Evolutionary conservation across 129 eudicot genomes (phyloP), one percentile per base, ranked within the genome.

Genomic region (Tagetes patula): DNA sequence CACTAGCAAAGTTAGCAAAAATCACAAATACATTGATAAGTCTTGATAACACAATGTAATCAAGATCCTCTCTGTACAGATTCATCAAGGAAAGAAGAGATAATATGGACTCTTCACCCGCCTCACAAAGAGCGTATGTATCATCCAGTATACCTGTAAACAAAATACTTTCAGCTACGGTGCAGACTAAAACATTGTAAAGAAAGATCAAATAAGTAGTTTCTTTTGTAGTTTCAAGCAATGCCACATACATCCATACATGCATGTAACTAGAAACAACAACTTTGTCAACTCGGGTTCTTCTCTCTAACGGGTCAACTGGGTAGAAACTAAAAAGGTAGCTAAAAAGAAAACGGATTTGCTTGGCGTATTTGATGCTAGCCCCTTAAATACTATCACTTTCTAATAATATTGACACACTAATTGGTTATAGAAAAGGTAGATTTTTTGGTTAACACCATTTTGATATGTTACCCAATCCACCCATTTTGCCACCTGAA

Each of bases 111-210:
- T 68, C 84, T 80, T 84, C 67, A 66, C 83, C 82, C 38, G 83
- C 85, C 62, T 79, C 78, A 72, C 90, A 83, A 2, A 86, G 79
- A 58, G 90, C 90, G 77, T 82, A 82, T 46, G 87, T 60, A 74
- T 86, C 90, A 61, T 86, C 87, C 79, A 86, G 41, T 69, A 86
- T 73, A 14, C 90, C 85, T 86, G 83, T 49, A 67, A 48, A 53
- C 70, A 55, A 12, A 65, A 65, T 8, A 27, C 12, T 50, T 62
- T 72, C 33, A 79, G 75, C 38, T 59, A 59, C 14, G 10, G 8
- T 38, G 68, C 39, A 55, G 38, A 56, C 56, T 58, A 72, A 49
- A 39, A 47, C 54, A 72, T 59, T 73, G 73, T 54, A 67, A 45
- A 67, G 33, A 67, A 12, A 55, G 31, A 67, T 33, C 50, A 50